Evolutionary conservation across 225 moss, liverwort and hornwort genomes (phyloP).

Genomic region (Bryum argenteum): DNA sequence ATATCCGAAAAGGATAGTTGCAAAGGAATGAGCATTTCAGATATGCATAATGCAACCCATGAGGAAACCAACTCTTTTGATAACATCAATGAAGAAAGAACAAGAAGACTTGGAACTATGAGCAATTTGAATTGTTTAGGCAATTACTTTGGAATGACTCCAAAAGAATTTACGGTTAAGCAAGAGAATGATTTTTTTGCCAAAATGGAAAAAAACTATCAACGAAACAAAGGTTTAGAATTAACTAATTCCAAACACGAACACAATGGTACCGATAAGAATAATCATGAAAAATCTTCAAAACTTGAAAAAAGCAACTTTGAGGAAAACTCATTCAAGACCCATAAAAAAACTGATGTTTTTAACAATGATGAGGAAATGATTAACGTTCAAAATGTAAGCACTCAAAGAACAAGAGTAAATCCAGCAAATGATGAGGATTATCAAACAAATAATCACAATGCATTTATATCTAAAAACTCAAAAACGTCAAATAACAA

Average conservation of each 20-base stretch:
- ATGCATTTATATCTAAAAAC: not conserved
- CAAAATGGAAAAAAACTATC: constrained; percentile 22
- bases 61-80: not conserved
- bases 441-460: not conserved
- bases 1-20: not conserved
- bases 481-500: constrained; percentile 7
- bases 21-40: not conserved
- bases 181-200: constrained; percentile 27
- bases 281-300: not conserved
- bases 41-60: not conserved
- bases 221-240: not conserved
- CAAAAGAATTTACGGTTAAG: constrained; percentile 9
- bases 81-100: not conserved
- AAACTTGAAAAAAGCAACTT: not conserved
- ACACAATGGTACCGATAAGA: not conserved
- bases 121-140: not conserved
- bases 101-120: not conserved
- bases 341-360: not conserved
- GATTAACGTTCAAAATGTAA: constrained; percentile 5
- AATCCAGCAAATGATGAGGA: not conserved
- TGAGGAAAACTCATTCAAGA: not conserved
- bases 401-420: not conserved
- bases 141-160: not conserved
- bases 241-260: not conserved
- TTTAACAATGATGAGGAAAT: constrained; percentile 30